Percentiles rank a stretch among this genome's conserved stretches.
Conservation (phyloP, 495 filamentous ascomycete genomes). For the Umbilicaria muhlenbergii region DNA sequence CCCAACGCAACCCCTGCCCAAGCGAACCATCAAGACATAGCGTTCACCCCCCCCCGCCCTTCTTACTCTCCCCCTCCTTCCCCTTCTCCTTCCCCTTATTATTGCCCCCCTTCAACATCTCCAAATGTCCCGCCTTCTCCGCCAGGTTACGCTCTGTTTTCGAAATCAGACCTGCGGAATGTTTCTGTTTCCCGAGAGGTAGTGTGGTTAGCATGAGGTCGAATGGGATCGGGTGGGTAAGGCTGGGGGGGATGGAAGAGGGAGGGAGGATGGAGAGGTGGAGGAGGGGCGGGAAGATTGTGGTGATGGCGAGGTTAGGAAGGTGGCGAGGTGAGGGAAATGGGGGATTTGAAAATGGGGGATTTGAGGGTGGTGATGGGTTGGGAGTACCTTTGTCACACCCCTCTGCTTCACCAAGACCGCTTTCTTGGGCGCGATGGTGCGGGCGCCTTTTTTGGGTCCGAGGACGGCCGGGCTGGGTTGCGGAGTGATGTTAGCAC, state of each 20-base stretch:
- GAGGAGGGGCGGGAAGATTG: too few species aligned
- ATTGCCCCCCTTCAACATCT: slow-evolving; percentile 51
- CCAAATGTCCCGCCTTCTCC: slow-evolving; percentile 56
- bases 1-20: too few species aligned
- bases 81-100: slow-evolving; percentile 29
- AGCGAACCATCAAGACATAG: too few species aligned
- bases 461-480: slow-evolving; percentile 10
- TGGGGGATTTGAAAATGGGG: too few species aligned
- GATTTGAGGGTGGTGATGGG: too few species aligned
- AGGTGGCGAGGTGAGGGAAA: too few species aligned
- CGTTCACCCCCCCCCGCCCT: slow-evolving; percentile 5
- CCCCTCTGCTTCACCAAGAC: slow-evolving; percentile 41
- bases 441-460: slow-evolving; percentile 39
- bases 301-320: too few species aligned
- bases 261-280: too few species aligned
- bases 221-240: background rate
- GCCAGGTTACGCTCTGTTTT: slow-evolving; percentile 54
- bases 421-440: slow-evolving; percentile 56
- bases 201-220: background rate
- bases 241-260: background rate
- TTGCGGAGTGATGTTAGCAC: slow-evolving; percentile 4
- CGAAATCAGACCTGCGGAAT: slow-evolving; percentile 42
- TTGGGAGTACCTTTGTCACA: slow-evolving; percentile 48
- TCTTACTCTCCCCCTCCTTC: slow-evolving; percentile 11
- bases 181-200: slow-evolving; percentile 32